phyloP scores from a whole-genome alignment of 1,284 basidiomycete genomes.

The Malassezia dermatis region DNA sequence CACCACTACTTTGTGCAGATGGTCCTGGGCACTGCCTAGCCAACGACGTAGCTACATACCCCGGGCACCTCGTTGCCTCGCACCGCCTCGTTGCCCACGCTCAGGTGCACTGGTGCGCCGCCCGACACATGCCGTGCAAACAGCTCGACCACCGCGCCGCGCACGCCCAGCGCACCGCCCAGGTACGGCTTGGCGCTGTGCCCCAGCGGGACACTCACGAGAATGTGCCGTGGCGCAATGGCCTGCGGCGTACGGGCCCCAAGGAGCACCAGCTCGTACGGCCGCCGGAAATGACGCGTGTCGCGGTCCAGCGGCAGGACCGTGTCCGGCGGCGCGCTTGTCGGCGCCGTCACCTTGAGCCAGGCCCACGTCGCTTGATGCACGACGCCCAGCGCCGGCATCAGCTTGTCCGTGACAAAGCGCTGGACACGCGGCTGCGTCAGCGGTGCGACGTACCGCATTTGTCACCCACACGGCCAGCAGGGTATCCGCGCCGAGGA shows the following conservation, averaged over 20 bases:
- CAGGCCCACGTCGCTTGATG: conserved; percentile 13
- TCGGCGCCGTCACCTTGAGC: conserved; percentile 16
- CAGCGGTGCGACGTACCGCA: conserved; percentile 1
- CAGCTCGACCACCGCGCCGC: conserved; percentile 24
- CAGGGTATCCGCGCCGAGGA: conserved; percentile 10
- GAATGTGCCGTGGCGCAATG: neutral
- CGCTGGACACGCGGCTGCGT: conserved; percentile 15
- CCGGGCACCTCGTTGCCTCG: conserved; percentile 10
- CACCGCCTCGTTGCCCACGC: conserved; percentile 64
- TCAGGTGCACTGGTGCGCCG: conserved; percentile 31
- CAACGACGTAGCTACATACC: conserved; percentile 4
- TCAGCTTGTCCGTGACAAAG: conserved; percentile 16
- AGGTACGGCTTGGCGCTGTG: conserved; percentile 17
- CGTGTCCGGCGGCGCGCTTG: neutral
- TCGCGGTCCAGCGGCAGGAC: conserved; percentile 5
- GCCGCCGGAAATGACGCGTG: neutral
- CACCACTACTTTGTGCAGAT: conserved; percentile 68
- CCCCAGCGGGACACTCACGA: conserved; percentile 4
- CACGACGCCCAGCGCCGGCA: conserved; percentile 8
- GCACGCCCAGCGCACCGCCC: neutral
- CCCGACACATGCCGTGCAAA: conserved; percentile 37
- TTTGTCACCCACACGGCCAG: conserved; percentile 21
- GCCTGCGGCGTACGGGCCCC: neutral
- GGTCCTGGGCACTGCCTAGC: neutral
- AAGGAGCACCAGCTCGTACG: conserved; percentile 19